Evolutionary conservation across 345 rosid genomes (phyloP), one percentile per base, ranked within the genome.

Genomic region (Theobroma cacao): DNA sequence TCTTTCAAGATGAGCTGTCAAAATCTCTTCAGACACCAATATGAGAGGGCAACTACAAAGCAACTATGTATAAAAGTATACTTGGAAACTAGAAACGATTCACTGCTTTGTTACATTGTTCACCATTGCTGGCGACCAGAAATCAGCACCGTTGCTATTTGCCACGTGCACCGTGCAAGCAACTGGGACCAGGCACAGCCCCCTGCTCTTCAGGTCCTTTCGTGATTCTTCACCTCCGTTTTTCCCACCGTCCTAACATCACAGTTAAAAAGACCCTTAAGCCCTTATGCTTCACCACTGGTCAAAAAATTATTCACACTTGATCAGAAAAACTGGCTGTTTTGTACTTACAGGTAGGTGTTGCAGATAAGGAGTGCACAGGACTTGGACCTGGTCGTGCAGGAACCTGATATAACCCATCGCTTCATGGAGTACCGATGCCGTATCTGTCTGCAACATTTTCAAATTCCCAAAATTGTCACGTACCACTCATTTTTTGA

Each of bases 381-480:
- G 91, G 36, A 91, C 97, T 87, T 92, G 96, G 77, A 95, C 89
- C 85, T 95, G 99, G 13, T 95, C 97, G 28, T 95, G 98, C 80
- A 95, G 86, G 79, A 95, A 93, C 85, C 90, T 90, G 88, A 95
- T 95, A 53, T 92, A 95, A 81, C 97, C 99, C 97, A 90, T 92
- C 74, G 99, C 98, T 83, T 95, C 98, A 84, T 95, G 97, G 34
- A 95, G 84, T 78, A 95, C 99, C 3, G 98, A 90, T 31, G 99
- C 94, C 43, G 97, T 90, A 84, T 92, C 99, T n/a, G 97, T 95
- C 99, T 93, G 93, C 82, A 78, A 15, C 48, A 56, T 70, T 75
- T 20, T 61, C 81, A 83, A 62, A 40, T 59, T 47, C 63, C 77
- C 38, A 76, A 58, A 30, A 41, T 15, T 28, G 24, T 41, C 6